phyloP scores from a whole-genome alignment of 2,329 filamentous ascomycete species.

The Aspergillus sp. region DNA sequence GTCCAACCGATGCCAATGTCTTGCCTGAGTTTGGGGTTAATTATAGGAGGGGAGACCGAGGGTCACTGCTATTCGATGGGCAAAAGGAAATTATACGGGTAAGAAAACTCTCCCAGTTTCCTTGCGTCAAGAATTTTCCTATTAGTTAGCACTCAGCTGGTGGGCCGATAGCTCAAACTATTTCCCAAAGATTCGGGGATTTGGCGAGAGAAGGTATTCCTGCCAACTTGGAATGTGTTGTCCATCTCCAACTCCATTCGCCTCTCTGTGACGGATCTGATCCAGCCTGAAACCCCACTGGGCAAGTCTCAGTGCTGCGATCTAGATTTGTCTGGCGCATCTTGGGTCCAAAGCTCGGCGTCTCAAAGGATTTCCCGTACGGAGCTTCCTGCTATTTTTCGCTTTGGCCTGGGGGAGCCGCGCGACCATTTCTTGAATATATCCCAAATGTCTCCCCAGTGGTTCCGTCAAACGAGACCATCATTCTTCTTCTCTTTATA shows the following conservation, averaged over 20 bases:
- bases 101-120: not conserved
- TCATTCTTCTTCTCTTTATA: not conserved
- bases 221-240: not conserved
- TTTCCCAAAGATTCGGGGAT: not conserved
- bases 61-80: not conserved
- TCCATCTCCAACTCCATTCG: constrained; percentile 10
- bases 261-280: not conserved
- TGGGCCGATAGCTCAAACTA: not conserved
- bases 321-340: constrained; percentile 22
- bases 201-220: not conserved
- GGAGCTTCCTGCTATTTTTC: constrained; percentile 10
- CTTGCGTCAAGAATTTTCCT: not conserved
- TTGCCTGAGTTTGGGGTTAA: constrained; percentile 10
- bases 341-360: constrained; percentile 21
- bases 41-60: not conserved
- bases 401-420: not conserved
- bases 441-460: not conserved
- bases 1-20: constrained; percentile 5
- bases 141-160: not conserved
- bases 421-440: not conserved
- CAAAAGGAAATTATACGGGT: constrained; percentile 7
- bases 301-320: constrained; percentile 8
- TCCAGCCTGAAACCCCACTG: constrained; percentile 14
- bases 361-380: constrained; percentile 4
- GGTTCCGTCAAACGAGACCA: not conserved